Evolutionary conservation across 2,329 filamentous ascomycete genomes (phyloP), one percentile per base, ranked within the genome.

Genomic region (Emmonsiellopsis sp.): DNA sequence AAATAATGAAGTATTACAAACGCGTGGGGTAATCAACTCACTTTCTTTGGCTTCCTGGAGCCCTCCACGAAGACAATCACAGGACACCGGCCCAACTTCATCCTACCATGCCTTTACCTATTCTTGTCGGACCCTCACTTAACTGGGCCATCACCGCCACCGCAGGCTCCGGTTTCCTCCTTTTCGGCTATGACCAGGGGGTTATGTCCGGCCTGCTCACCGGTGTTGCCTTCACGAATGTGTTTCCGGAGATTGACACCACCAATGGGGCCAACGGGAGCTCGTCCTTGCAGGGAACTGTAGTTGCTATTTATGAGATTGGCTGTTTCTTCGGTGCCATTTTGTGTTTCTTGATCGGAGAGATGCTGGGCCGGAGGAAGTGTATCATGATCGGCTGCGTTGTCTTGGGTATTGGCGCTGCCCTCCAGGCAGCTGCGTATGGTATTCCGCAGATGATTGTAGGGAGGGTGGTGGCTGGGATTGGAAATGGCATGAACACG

Each of bases 321-420:
- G 63, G 80, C 14, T 83, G 80, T 60, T 82, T 84, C 62, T 66
- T 82, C 45, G 81, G 81, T 32, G 79, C 73, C 13, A 58, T 65
- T 11, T 56, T 73, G 2, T 71, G 74, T n/a, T 61, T 65, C 10
- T 31, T 62, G 44, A 61, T 75, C 31, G 77, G 77, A 17, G 77
- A 80, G 52, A 60, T 53, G 10, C 63, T 78, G 1, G 77, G 77
- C 2, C 65, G 77, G 31, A 75, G 75, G 55, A 74, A 72, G 52
- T 71, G 68, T 27, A 69, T 79, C 45, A 61, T 79, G 45, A 56
- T 75, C 2, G 76, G 76, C 33, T 62, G 59, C 52, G 56, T 66
- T 17, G 60, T 68, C 42, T 56, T 69, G 5, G 55, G 55, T 9
- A 63, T 68, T 21, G 62, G 64, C 10, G 61, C 65, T 48, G 62